A percentile compares a stretch with the other conserved stretches of the same genome.
Conservation (phyloP, 345 rosid species). For the Cardamine chenopodiifolia region DNA sequence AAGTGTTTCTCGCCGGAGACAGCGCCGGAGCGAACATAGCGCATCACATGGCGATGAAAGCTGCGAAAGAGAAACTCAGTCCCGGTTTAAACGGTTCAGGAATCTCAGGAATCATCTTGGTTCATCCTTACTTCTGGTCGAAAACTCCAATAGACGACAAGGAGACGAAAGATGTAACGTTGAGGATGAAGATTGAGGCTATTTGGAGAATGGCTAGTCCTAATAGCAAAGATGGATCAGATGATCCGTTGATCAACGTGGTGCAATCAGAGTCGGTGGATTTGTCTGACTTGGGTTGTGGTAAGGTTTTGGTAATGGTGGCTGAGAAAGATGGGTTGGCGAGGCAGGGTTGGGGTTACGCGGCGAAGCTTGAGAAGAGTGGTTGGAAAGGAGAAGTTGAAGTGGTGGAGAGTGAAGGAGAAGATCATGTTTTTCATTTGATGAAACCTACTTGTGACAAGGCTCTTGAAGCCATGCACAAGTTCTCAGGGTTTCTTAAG, state of each 20-base stretch:
- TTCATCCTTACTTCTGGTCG: slow-evolving; percentile 60
- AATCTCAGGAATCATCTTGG: slow-evolving; percentile 46
- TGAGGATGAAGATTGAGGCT: slow-evolving; percentile 45
- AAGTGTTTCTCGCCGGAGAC: slow-evolving; percentile 59
- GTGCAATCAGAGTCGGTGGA: slow-evolving; percentile 40
- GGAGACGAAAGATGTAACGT: slow-evolving; percentile 38
- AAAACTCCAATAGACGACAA: slow-evolving; percentile 39
- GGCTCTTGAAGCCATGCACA: slow-evolving; percentile 39
- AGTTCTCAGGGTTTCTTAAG: slow-evolving; percentile 36
- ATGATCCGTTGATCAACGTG: slow-evolving; percentile 62
- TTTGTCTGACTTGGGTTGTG: slow-evolving; percentile 46
- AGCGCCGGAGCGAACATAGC: slow-evolving; percentile 72
- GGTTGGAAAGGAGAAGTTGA: slow-evolving; percentile 53
- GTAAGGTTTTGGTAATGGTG: slow-evolving; percentile 49
- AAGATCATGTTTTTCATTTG: slow-evolving; percentile 57
- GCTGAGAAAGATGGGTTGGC: slow-evolving; percentile 51
- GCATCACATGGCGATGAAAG: slow-evolving; percentile 53
- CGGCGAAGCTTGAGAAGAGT: slow-evolving; percentile 45
- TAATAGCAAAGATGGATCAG: slow-evolving; percentile 42
- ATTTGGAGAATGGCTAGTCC: slow-evolving; percentile 50
- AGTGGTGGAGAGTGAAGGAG: slow-evolving; percentile 49
- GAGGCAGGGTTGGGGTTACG: slow-evolving; percentile 52
- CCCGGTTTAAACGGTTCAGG: slow-evolving; percentile 26
- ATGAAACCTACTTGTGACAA: slow-evolving; percentile 41
- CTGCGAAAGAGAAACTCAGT: slow-evolving; percentile 39